Evolutionary conservation across 176 grass and related monocot species (phyloP).

Genomic region (Oryza punctata): DNA sequence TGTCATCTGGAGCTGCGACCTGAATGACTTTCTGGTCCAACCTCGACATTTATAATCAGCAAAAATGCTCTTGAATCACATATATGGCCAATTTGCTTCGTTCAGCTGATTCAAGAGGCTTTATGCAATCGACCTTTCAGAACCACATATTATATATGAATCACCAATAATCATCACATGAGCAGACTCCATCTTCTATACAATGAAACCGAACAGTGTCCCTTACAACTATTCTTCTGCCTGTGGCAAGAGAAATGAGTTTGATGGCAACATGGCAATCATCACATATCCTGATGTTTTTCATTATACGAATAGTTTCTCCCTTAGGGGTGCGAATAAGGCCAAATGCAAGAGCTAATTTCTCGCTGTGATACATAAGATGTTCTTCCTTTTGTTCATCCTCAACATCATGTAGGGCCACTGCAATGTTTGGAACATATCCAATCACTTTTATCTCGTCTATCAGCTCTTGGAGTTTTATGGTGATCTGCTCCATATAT

Average conservation of each 20-base stretch:
- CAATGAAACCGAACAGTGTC: conserved; percentile 74
- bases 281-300: conserved; percentile 80
- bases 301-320: conserved; percentile 63
- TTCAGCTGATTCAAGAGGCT: neutral
- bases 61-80: neutral
- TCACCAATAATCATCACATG: conserved; percentile 86
- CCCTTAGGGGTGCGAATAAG: conserved; percentile 52
- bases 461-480: conserved; percentile 64
- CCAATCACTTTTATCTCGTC: conserved; percentile 70
- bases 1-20: neutral
- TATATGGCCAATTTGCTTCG: neutral
- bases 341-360: conserved; percentile 68
- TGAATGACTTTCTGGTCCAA: neutral
- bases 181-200: conserved; percentile 66
- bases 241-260: conserved; percentile 60
- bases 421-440: conserved; percentile 61
- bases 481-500: conserved; percentile 52
- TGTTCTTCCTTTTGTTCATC: conserved; percentile 84
- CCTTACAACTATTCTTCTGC: conserved; percentile 65
- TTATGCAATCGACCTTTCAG: neutral
- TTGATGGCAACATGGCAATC: conserved; percentile 80
- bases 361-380: conserved; percentile 80
- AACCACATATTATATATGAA: neutral
- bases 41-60: too few relatives aligned
- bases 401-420: conserved; percentile 73